These are phyloP conservation scores for Talaromyces sp. DNA, from an alignment of 2,329 filamentous ascomycete species.

Conservation along the genomic window DNA sequence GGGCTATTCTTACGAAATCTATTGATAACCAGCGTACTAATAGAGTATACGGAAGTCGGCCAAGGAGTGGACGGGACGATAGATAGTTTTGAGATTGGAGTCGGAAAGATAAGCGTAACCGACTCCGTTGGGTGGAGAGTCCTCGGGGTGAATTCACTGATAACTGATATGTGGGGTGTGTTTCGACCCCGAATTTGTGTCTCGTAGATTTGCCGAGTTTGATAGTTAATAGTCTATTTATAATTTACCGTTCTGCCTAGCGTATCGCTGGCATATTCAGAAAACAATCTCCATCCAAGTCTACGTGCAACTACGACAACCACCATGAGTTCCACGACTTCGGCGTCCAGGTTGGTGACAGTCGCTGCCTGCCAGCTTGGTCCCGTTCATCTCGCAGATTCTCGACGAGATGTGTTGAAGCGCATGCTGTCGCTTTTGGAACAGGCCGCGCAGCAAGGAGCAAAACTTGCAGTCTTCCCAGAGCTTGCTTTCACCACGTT, in stretches of 20 bases:
- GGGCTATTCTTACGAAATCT: neutral
- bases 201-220: neutral
- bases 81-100: neutral
- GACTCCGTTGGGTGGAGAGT: neutral
- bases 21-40: neutral
- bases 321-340: slow-evolving; percentile 9
- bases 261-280: neutral
- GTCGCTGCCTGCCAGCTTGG: slow-evolving; percentile 52
- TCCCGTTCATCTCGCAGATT: slow-evolving; percentile 40
- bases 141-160: neutral
- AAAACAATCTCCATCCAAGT: neutral
- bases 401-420: slow-evolving; percentile 39
- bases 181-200: slow-evolving; percentile 5
- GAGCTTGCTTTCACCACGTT: slow-evolving; percentile 55
- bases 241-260: neutral
- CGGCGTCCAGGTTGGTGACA: slow-evolving; percentile 6
- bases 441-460: slow-evolving; percentile 41
- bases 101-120: slow-evolving; percentile 3
- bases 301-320: neutral
- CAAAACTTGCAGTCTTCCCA: slow-evolving; percentile 51
- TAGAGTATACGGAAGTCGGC: neutral
- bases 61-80: neutral
- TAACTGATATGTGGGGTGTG: neutral
- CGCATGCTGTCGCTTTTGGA: slow-evolving; percentile 50
- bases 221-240: slow-evolving; percentile 1